Conservation (phyloP, 371 early-diverging fungal species). For the Apophysomyces trapeziformis region DNA sequence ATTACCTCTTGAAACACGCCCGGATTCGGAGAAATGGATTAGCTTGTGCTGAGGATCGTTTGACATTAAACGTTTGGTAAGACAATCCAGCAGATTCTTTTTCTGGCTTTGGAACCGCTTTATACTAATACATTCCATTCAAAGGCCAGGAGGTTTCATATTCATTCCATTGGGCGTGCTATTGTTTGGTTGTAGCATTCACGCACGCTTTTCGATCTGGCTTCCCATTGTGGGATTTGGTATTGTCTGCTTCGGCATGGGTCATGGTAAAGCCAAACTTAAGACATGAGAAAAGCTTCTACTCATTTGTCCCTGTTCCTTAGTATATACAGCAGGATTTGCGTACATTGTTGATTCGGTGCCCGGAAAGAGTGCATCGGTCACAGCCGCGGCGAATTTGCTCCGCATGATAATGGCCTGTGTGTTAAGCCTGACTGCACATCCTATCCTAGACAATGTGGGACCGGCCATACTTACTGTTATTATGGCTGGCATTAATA, state of each 20-base stretch:
- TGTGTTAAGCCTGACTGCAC: conserved; percentile 14
- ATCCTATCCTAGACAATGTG: conserved; percentile 15
- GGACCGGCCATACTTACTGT: conserved; percentile 21
- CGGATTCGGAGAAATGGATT: conserved; percentile 31
- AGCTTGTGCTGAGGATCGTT: conserved; percentile 44
- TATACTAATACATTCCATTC: not conserved
- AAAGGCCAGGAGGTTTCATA: conserved; percentile 49
- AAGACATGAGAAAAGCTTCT: not conserved
- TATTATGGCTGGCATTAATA: conserved; percentile 16
- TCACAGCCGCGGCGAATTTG: conserved; percentile 39
- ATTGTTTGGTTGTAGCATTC: conserved; percentile 60
- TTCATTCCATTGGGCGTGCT: conserved; percentile 57
- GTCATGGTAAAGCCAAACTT: conserved; percentile 37
- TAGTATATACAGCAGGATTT: conserved; percentile 32
- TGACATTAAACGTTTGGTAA: conserved; percentile 44
- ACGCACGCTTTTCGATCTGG: conserved; percentile 44
- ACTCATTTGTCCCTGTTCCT: not conserved
- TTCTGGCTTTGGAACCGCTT: not conserved
- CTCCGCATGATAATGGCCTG: conserved; percentile 24
- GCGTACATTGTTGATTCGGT: conserved; percentile 36
- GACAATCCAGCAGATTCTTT: not conserved
- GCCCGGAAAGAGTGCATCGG: conserved; percentile 38
- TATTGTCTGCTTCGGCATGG: conserved; percentile 62
- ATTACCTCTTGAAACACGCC: conserved; percentile 34
- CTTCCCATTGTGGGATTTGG: conserved; percentile 56